These are phyloP conservation scores for Phyllosticta capitalensis DNA, from an alignment of 2,329 filamentous ascomycete genomes.

Conservation along the genomic window DNA sequence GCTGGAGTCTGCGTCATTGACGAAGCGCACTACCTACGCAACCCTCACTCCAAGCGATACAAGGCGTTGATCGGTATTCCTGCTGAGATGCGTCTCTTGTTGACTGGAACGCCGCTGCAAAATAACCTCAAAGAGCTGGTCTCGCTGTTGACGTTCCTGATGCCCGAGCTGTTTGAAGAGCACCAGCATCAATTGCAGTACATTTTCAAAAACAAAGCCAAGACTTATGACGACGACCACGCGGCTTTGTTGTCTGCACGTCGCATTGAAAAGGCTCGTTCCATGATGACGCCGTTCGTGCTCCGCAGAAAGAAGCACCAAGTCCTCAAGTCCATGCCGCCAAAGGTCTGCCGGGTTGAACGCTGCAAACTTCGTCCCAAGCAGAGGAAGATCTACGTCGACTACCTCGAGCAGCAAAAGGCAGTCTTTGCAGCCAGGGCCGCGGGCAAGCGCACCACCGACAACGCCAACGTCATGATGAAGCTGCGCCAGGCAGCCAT, in stretches of 20 bases:
- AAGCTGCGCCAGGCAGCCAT: constrained; percentile 86
- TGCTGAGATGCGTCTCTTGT: constrained; percentile 73
- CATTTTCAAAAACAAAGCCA: constrained; percentile 88
- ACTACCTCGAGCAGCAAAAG: constrained; percentile 53
- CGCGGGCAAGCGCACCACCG: constrained; percentile 45
- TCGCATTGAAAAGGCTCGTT: constrained; percentile 75
- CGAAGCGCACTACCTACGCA: constrained; percentile 90
- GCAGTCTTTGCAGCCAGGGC: constrained; percentile 52
- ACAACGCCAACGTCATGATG: constrained; percentile 57
- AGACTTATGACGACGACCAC: constrained; percentile 65
- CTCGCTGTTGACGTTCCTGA: constrained; percentile 85
- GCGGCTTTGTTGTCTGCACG: constrained; percentile 78
- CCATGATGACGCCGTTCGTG: constrained; percentile 92
- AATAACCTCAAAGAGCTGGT: constrained; percentile 92
- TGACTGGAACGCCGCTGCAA: constrained; percentile 85
- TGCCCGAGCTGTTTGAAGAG: constrained; percentile 71
- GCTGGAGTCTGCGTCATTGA: constrained; percentile 67
- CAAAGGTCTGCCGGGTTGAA: constrained; percentile 67
- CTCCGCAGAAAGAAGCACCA: constrained; percentile 88
- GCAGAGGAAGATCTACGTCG: constrained; percentile 66
- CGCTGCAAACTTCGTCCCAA: constrained; percentile 68
- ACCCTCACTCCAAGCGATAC: constrained; percentile 73
- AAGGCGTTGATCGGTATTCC: constrained; percentile 67
- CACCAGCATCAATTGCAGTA: constrained; percentile 70
- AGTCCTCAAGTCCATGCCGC: constrained; percentile 71